A percentile compares a stretch with the other conserved stretches of the same genome.
phyloP scores from a whole-genome alignment of 176 grass and related monocot genomes.

The Rhynchospora breviuscula region DNA sequence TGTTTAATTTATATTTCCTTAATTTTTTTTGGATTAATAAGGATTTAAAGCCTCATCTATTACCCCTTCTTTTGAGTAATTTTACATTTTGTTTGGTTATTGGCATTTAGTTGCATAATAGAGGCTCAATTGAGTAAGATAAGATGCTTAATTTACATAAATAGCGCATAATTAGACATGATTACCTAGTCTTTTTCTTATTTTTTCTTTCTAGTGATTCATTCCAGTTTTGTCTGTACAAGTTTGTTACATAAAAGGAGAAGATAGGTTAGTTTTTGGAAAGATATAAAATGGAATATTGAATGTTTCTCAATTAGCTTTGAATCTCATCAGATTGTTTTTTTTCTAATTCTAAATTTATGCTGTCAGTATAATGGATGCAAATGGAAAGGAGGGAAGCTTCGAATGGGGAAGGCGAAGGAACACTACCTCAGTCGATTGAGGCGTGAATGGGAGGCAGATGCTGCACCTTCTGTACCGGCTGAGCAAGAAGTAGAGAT shows the following conservation, averaged over 20 bases:
- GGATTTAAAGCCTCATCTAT: background rate
- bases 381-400: slow-evolving; percentile 90
- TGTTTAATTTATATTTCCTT: background rate
- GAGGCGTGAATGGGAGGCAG: slow-evolving; percentile 73
- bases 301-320: background rate
- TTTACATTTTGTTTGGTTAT: background rate
- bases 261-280: background rate
- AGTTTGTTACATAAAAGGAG: background rate
- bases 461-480: slow-evolving; percentile 22
- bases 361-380: slow-evolving; percentile 73
- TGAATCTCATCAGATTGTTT: background rate
- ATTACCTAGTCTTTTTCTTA: background rate
- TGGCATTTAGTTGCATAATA: background rate
- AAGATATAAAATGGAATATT: background rate
- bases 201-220: background rate
- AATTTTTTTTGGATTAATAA: background rate
- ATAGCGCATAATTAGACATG: background rate
- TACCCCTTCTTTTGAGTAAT: background rate
- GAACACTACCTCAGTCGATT: slow-evolving; percentile 74
- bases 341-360: background rate
- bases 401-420: slow-evolving; percentile 81
- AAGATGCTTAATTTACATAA: background rate
- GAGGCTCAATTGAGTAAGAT: background rate
- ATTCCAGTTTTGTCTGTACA: background rate
- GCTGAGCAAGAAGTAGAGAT: slow-evolving; percentile 20